Evolutionary conservation across 768 basidiomycete species (phyloP).

Genomic region (Kwoniella europaea): DNA sequence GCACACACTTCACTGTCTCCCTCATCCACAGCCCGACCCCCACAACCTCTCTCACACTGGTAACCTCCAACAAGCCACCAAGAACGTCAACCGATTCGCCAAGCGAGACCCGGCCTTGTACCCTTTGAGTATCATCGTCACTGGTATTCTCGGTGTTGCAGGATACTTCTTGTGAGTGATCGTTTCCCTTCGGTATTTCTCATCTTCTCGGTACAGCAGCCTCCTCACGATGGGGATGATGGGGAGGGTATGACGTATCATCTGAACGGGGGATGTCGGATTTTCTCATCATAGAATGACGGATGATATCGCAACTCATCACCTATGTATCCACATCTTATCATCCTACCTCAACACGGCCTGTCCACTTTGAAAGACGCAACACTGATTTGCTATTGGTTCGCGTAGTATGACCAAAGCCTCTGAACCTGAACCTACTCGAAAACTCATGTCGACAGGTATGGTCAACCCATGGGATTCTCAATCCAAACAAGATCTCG

Average conservation of each 20-base stretch:
- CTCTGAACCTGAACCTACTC: conserved; percentile 44
- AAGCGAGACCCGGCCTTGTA: conserved; percentile 58
- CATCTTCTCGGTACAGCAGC: too few species aligned
- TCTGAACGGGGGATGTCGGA: conserved; percentile 5
- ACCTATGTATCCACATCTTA: too few species aligned
- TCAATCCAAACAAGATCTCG: conserved; percentile 44
- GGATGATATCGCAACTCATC: background rate
- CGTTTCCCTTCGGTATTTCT: background rate
- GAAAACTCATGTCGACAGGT: conserved; percentile 37
- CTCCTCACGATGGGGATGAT: background rate
- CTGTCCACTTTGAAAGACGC: background rate
- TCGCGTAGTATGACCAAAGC: conserved; percentile 50
- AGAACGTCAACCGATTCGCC: conserved; percentile 55
- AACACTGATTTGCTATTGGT: background rate
- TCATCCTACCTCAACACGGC: background rate
- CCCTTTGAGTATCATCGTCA: conserved; percentile 53
- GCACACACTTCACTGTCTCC: background rate
- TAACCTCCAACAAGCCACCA: conserved; percentile 49
- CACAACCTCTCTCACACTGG: conserved; percentile 46
- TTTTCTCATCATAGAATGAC: background rate
- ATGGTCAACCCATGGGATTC: conserved; percentile 55
- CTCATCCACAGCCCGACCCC: conserved; percentile 36
- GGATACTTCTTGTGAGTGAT: conserved; percentile 58
- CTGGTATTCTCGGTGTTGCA: conserved; percentile 46
- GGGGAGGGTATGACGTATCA: background rate